phyloP scores from a whole-genome alignment of 768 basidiomycete genomes.

The Albatrellus ellisii region DNA sequence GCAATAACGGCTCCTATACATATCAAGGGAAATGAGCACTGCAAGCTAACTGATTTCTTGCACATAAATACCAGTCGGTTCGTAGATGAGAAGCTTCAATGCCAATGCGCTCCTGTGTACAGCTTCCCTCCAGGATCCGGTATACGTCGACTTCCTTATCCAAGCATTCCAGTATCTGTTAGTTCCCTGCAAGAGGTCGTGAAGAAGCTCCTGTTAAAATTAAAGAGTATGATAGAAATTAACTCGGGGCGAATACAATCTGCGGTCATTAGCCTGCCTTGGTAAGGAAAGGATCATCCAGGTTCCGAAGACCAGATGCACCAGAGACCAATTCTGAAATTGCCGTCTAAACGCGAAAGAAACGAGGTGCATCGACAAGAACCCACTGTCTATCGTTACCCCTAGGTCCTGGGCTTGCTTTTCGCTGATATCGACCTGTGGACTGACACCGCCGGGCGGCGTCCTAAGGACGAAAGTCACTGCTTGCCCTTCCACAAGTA shows the following conservation, averaged over 20 bases:
- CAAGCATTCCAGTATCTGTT: conserved; percentile 79
- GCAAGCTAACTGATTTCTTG: not conserved
- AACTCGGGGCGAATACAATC: too few relatives aligned
- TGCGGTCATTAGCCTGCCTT: conserved; percentile 26
- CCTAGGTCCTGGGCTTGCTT: conserved; percentile 31
- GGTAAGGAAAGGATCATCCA: conserved; percentile 64
- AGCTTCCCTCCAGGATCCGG: conserved; percentile 90
- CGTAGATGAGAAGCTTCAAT: conserved; percentile 84
- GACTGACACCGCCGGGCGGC: conserved; percentile 29
- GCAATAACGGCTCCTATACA: conserved; percentile 76
- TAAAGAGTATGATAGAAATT: not conserved
- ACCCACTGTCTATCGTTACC: conserved; percentile 30
- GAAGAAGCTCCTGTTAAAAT: conserved; percentile 36
- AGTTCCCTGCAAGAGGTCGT: conserved; percentile 50
- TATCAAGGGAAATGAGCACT: not conserved
- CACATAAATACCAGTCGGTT: conserved; percentile 75
- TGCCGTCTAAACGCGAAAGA: not conserved
- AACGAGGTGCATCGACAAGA: not conserved
- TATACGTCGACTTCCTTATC: conserved; percentile 83
- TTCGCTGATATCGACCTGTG: conserved; percentile 22
- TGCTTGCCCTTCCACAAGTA: conserved; percentile 70
- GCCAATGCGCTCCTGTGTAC: conserved; percentile 90
- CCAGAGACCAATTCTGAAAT: conserved; percentile 29
- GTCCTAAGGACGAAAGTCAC: conserved; percentile 83
- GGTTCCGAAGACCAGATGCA: conserved; percentile 31